These are phyloP conservation scores for Lepiota venenata DNA, from an alignment of 768 basidiomycete genomes.

Conservation along the genomic window DNA sequence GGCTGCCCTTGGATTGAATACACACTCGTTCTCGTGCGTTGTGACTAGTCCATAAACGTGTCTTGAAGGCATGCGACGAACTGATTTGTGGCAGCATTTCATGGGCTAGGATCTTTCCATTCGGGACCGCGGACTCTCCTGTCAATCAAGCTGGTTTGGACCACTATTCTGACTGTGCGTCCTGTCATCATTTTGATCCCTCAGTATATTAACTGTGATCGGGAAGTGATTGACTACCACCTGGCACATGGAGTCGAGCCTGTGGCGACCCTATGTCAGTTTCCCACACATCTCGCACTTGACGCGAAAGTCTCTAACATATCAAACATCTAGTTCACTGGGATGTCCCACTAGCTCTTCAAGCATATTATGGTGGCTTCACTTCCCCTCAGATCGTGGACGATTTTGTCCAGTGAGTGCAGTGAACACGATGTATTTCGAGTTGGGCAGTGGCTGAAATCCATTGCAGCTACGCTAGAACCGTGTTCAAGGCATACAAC, in stretches of 20 bases:
- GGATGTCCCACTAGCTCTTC: conserved; percentile 44
- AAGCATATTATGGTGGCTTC: conserved; percentile 49
- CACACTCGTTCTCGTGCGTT: conserved; percentile 48
- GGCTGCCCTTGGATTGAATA: conserved; percentile 47
- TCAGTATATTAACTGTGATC: background rate
- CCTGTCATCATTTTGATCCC: background rate
- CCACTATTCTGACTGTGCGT: conserved; percentile 41
- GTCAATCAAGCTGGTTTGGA: conserved; percentile 44
- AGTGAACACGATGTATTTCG: background rate
- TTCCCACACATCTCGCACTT: background rate
- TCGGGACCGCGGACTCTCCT: conserved; percentile 45
- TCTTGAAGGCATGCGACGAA: background rate
- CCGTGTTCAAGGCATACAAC: conserved; percentile 46
- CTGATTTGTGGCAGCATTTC: conserved; percentile 32
- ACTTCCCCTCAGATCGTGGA: conserved; percentile 41
- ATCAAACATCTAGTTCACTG: conserved; percentile 35
- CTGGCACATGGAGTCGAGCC: conserved; percentile 37
- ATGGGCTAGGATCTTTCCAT: conserved; percentile 50
- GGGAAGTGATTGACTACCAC: conserved; percentile 43
- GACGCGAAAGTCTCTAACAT: background rate
- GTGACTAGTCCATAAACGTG: background rate
- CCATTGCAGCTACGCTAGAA: conserved; percentile 39
- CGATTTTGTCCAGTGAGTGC: conserved; percentile 42
- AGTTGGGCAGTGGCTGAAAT: background rate
- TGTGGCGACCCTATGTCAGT: conserved; percentile 47